Conservation (phyloP, 1,284 basidiomycete genomes). For the Tremellales sp. region DNA sequence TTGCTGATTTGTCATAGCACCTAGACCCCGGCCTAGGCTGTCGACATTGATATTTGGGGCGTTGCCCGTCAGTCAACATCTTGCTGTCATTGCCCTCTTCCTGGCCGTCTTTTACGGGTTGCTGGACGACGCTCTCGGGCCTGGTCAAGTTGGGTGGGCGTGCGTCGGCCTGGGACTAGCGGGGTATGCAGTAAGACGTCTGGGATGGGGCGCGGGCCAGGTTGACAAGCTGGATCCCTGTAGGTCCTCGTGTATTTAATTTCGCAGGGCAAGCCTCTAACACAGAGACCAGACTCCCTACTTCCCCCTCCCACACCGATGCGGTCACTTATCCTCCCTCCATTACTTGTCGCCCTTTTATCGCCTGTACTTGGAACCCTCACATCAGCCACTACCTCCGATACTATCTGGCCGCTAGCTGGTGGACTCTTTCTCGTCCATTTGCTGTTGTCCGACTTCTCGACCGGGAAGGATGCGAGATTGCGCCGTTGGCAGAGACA, state of each 20-base stretch:
- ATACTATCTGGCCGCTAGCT: conserved; percentile 93
- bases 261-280: too few relatives aligned
- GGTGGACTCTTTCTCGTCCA: conserved; percentile 62
- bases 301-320: conserved; percentile 34
- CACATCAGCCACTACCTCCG: conserved; percentile 89
- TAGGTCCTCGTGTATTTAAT: conserved; percentile 5
- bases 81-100: conserved; percentile 75
- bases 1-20: conserved; percentile 9
- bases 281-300: conserved; percentile 52
- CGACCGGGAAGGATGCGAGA: conserved; percentile 44
- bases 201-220: conserved; percentile 16
- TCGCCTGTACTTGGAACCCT: conserved; percentile 88
- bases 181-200: conserved; percentile 58
- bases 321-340: conserved; percentile 64
- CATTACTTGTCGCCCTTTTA: conserved; percentile 80
- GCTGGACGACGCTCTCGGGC: conserved; percentile 60
- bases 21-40: conserved; percentile 51
- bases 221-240: conserved; percentile 4
- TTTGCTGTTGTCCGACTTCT: conserved; percentile 64
- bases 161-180: conserved; percentile 64
- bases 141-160: conserved; percentile 64
- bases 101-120: conserved; percentile 73
- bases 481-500: conserved; percentile 12
- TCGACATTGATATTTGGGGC: conserved; percentile 68
- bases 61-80: conserved; percentile 77